Evolutionary conservation across 1,284 basidiomycete species (phyloP).

Genomic region (Leccinum solheimii): DNA sequence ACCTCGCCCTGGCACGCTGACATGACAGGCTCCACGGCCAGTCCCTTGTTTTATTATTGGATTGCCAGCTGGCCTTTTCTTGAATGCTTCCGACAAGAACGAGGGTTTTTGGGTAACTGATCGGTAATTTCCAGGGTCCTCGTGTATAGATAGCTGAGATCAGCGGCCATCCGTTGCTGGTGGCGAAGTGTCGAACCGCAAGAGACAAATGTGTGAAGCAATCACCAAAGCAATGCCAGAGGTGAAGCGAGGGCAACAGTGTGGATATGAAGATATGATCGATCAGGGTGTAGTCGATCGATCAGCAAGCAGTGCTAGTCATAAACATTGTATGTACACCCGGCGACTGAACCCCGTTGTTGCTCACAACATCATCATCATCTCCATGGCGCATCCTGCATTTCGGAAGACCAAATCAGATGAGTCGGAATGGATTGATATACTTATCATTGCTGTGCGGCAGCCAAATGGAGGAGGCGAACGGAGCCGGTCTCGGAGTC

Average conservation of each 20-base stretch:
- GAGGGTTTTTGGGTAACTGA: background rate
- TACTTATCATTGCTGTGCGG: background rate
- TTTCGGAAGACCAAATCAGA: background rate
- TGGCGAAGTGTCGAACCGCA: background rate
- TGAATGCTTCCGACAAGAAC: background rate
- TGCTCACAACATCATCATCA: background rate
- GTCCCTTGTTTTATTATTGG: background rate
- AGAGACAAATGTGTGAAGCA: constrained; percentile 5
- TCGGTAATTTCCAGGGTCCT: background rate
- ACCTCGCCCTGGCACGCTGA: background rate
- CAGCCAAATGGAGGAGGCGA: background rate
- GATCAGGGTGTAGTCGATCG: background rate
- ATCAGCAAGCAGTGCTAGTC: background rate
- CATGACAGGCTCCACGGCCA: background rate
- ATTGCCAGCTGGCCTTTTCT: background rate
- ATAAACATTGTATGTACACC: background rate
- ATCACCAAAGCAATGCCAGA: background rate
- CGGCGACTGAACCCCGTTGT: background rate
- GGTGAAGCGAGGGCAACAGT: background rate
- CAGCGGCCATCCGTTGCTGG: background rate
- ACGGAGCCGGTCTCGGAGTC: background rate
- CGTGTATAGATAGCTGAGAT: background rate
- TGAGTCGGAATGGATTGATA: background rate
- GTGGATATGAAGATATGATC: background rate
- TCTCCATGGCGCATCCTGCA: background rate